phyloP scores from a whole-genome alignment of 176 grass and related monocot genomes.

The Urochloa ruziziensis region DNA sequence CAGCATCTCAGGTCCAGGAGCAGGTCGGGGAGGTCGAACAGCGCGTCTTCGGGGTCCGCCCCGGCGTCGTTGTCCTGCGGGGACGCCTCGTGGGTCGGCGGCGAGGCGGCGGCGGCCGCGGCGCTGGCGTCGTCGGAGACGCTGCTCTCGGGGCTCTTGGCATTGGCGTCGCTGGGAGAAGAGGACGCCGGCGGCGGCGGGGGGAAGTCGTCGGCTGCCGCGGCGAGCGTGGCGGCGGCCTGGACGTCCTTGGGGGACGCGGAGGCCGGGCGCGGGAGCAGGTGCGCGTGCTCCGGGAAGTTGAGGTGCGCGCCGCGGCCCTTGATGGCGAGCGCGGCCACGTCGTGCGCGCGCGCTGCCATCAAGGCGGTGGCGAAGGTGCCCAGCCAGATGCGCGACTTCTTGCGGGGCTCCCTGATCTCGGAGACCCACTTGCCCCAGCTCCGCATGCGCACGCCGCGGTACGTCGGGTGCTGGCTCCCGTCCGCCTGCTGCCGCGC shows the following conservation, averaged over 20 bases:
- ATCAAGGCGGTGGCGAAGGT: conserved; percentile 70
- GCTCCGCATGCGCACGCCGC: conserved; percentile 65
- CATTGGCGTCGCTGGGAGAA: neutral
- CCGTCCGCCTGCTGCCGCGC: conserved; percentile 50
- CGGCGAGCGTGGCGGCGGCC: conserved; percentile 50
- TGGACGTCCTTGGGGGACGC: conserved; percentile 58
- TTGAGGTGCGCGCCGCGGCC: conserved; percentile 52
- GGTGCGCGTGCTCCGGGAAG: conserved; percentile 51
- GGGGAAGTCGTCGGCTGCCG: conserved; percentile 28
- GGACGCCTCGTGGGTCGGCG: neutral
- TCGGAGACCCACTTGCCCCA: conserved; percentile 83
- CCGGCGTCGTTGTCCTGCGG: neutral
- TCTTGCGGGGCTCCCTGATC: conserved; percentile 84
- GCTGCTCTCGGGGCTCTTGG: conserved; percentile 34
- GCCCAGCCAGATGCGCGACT: conserved; percentile 71
- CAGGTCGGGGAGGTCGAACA: conserved; percentile 90
- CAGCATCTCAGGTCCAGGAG: conserved; percentile 80
- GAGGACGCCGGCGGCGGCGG: neutral
- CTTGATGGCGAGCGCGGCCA: conserved; percentile 72
- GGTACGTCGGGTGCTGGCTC: conserved; percentile 53
- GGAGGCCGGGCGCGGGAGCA: conserved; percentile 48
- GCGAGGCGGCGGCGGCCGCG: neutral
- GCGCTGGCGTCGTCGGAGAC: neutral
- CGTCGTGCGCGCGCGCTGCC: conserved; percentile 74
- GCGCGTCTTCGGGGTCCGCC: conserved; percentile 43